Base-by-base conservation (phyloP, 352 stramenopile genomes). In the Globisporangium solare region DNA sequence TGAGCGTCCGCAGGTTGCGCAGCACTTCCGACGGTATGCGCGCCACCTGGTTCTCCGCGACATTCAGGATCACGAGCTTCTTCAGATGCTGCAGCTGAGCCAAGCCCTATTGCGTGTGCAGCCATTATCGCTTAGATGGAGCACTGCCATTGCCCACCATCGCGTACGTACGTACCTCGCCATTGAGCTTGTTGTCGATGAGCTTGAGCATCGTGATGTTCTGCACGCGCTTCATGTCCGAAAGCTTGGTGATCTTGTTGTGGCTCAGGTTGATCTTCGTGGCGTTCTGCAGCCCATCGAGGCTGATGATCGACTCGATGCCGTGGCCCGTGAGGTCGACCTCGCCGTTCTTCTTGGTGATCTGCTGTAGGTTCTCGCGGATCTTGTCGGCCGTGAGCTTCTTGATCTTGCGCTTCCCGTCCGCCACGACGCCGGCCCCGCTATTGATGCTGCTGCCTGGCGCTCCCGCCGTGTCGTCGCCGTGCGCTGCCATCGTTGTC, bases 301-400 rank as follows among this genome's bases (percentile, higher is more conserved):
- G 59, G 39, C 79, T 89, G 54, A 92, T 63, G 59, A 95, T 91
- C 24, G 68, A 74, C 69, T 92, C 85, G 42, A 93, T 93, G 58
- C 85, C 83, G 57, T 82, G 81, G 11, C 58, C 58, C 8, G 79
- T 76, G 40, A 95, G 75, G 56, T 92, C 72, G 39, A 86, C 55
- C 50, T 80, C 67, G 2, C 78, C 81, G 65, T 81, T 68, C 39
- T 48, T 61, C 58, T 73, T 79, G 50, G 61, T 42, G 46, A 88
- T 71, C 53, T 89, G 76, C 12, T 63, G 21, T 17, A 63, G 50
- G 60, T 78, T 76, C 58, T 89, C 58, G 47, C 65, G 43, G 48
- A 95, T 64, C 66, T 92, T 95, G 56, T 91, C 80, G 47, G 73
- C 70, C 43, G 85, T 95, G 46, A 95, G 71, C 78, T 95, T 95